Evolutionary conservation across 2,329 filamentous ascomycete species (phyloP), one percentile per base, ranked within the genome.

Genomic region (Penicillium sp.): DNA sequence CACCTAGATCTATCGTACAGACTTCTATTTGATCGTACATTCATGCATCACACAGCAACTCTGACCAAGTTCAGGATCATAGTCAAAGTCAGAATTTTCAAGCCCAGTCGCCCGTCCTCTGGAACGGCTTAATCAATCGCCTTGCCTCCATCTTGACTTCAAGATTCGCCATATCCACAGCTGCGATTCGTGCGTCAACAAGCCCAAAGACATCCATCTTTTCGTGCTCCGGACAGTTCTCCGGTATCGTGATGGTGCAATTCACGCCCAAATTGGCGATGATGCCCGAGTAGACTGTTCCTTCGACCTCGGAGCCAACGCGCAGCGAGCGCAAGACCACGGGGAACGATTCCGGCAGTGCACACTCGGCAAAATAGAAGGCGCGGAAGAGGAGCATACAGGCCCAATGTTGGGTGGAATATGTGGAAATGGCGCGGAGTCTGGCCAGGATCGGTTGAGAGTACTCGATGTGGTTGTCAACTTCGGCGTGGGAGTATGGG

Each of bases 321-420:
- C 57, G 61, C 4, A 59, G 59, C 24, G 58, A 58, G 48, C 62
- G 66, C 25, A 70, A 58, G 25, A 66, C 42, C 50, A 63, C 70
- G 26, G 64, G 57, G 52, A 78, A 75, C 0, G 70, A 73, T 12
- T 72, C 60, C 1, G 80, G 80, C 4, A 83, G 63, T 1, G 64
- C 44, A 9, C 73, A 73, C 56, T 83, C 76, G 8, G 69, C 68
- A 61, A 78, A 81, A 57, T 80, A 74, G 57, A 77, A 74, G 11
- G 79, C 80, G 38, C 81, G 78, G 66, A 78, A 77, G 35, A 84
- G 67, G 2, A 81, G 73, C 60, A 77, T 72, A 11, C 68, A 60
- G 2, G 67, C 61, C 81, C 81, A 84, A 57, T 75, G 75, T 5
- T 65, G 52, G 52, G 62, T 42, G 57, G 71, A 60, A 55, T 58